phyloP scores from a whole-genome alignment of 352 stramenopile species.

The Globisporangium barbulae region DNA sequence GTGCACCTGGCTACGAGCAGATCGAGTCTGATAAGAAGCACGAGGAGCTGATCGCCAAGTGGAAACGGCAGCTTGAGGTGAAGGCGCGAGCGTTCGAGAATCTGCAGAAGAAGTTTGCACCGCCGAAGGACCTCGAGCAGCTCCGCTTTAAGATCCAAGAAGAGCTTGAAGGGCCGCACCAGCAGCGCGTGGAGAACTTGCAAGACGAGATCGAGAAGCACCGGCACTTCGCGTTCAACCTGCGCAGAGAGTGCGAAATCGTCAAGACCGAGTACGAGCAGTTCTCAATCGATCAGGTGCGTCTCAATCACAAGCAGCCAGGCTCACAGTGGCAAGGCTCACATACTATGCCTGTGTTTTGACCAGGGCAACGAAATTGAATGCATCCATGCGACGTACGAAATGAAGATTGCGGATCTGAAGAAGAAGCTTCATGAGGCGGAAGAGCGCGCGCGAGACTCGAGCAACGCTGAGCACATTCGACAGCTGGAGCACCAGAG shows the following conservation, averaged over 20 bases:
- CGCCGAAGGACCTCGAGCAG: constrained; percentile 77
- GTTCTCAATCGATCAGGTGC: constrained; percentile 68
- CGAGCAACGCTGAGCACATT: constrained; percentile 36
- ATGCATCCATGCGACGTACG: constrained; percentile 64
- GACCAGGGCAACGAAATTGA: constrained; percentile 67
- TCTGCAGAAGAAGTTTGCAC: constrained; percentile 81
- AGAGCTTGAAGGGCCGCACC: constrained; percentile 73
- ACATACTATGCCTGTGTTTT: neutral
- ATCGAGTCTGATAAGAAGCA: constrained; percentile 82
- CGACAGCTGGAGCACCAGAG: constrained; percentile 55
- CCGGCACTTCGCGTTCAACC: constrained; percentile 56
- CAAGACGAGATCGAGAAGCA: constrained; percentile 75
- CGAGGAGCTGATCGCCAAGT: constrained; percentile 78
- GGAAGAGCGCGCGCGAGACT: constrained; percentile 37
- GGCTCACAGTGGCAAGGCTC: neutral
- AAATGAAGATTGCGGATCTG: constrained; percentile 53
- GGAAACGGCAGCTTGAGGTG: constrained; percentile 80
- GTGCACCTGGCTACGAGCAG: neutral
- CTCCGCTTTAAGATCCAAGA: constrained; percentile 81
- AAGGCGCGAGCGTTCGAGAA: constrained; percentile 80
- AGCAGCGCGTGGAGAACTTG: constrained; percentile 54
- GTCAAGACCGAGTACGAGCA: constrained; percentile 87
- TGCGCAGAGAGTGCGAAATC: constrained; percentile 73
- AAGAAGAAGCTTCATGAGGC: constrained; percentile 43
- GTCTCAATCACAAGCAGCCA: neutral